phyloP scores from a whole-genome alignment of 2,329 filamentous ascomycete genomes.

The Claviceps capensis region DNA sequence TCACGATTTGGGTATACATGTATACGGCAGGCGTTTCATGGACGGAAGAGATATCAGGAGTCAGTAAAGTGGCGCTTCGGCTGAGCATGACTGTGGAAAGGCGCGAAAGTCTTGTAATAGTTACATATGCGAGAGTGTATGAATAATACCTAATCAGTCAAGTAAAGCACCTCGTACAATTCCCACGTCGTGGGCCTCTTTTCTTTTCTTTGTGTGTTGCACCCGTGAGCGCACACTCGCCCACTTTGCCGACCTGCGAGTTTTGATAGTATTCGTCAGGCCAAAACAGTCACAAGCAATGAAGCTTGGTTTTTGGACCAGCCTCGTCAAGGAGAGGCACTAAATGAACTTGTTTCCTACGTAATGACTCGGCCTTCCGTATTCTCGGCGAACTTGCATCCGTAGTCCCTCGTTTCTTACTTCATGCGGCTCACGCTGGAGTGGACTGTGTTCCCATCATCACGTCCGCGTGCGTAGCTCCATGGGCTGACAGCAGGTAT shows the following conservation, averaged over 20 bases:
- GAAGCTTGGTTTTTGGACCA: background rate
- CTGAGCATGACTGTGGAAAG: background rate
- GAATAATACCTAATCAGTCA: too few relatives aligned
- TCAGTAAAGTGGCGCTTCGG: background rate
- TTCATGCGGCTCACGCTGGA: background rate
- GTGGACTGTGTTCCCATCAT: too few relatives aligned
- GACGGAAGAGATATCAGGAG: background rate
- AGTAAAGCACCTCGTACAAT: background rate
- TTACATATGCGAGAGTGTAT: background rate
- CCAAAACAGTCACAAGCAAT: background rate
- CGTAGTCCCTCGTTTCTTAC: background rate
- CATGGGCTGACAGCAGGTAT: constrained; percentile 2
- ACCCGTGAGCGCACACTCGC: background rate
- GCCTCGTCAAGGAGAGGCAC: background rate
- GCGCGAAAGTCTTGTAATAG: background rate
- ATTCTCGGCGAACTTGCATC: background rate
- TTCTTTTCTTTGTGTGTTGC: background rate
- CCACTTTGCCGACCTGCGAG: background rate
- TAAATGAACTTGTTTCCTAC: background rate
- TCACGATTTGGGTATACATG: background rate
- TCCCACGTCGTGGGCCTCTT: background rate
- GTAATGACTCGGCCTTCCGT: too few relatives aligned
- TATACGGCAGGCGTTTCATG: background rate
- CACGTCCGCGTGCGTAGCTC: background rate
- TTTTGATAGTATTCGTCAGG: too few relatives aligned